phyloP scores from a whole-genome alignment of 768 basidiomycete species.

The Suillus clintonianus region DNA sequence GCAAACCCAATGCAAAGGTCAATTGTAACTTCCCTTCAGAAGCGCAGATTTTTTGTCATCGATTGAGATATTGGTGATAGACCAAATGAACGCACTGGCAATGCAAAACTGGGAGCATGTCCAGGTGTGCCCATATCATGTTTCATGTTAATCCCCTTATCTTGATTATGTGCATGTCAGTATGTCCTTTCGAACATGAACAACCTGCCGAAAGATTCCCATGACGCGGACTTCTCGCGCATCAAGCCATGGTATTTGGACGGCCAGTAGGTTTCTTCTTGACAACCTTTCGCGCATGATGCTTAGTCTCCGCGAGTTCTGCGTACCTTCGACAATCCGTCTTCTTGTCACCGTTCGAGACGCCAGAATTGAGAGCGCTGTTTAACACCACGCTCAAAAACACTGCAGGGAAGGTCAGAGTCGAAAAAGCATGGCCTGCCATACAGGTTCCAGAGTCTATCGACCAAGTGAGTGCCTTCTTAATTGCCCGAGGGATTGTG shows the following conservation, averaged over 20 bases:
- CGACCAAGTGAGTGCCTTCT: slow-evolving; percentile 58
- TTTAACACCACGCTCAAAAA: slow-evolving; percentile 80
- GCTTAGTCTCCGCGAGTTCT: slow-evolving; percentile 49
- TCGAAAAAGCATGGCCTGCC: slow-evolving; percentile 69
- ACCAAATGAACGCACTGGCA: slow-evolving; percentile 87
- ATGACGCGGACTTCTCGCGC: slow-evolving; percentile 92
- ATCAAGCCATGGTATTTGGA: slow-evolving; percentile 99
- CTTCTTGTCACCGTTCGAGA: slow-evolving; percentile 84
- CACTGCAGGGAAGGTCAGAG: slow-evolving; percentile 78
- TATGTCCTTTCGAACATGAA: slow-evolving; percentile 86
- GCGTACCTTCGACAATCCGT: slow-evolving; percentile 88
- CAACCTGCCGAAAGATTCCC: slow-evolving; percentile 89
- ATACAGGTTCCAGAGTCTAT: slow-evolving; percentile 82
- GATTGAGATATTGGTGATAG: slow-evolving; percentile 87
- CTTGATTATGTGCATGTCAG: slow-evolving; percentile 39
- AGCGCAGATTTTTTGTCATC: slow-evolving; percentile 91
- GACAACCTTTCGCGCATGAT: neutral
- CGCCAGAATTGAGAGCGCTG: slow-evolving; percentile 81
- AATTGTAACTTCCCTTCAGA: slow-evolving; percentile 39
- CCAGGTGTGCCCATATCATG: slow-evolving; percentile 54
- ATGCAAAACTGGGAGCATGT: slow-evolving; percentile 99
- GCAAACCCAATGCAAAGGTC: neutral
- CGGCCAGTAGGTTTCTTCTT: slow-evolving; percentile 67
- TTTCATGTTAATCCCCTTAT: neutral
- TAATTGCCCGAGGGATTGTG: neutral